phyloP scores from a whole-genome alignment of 305 asterid species.

The Rubia tinctorum region DNA sequence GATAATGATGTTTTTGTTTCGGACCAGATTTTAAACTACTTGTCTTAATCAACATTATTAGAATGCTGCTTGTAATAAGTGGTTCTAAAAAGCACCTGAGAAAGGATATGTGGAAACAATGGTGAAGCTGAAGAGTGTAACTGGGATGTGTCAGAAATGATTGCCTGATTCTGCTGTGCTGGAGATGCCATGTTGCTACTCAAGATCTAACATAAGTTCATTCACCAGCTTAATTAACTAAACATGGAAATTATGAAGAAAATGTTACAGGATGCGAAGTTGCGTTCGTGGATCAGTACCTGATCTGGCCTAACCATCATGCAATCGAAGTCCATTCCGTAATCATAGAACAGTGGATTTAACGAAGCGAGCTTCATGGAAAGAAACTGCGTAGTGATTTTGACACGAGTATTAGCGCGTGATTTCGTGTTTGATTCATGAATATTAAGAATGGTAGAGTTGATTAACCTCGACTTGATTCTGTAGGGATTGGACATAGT shows the following conservation, averaged over 20 bases:
- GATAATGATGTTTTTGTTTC: conserved; percentile 33
- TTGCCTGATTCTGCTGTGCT: conserved; percentile 27
- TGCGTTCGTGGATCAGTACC: conserved; percentile 27
- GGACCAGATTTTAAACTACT: neutral
- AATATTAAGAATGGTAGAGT: neutral
- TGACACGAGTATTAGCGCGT: neutral
- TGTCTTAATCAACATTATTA: neutral
- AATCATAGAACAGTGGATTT: conserved; percentile 63
- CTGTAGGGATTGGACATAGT: conserved; percentile 35
- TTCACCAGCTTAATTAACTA: neutral
- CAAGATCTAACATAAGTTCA: conserved; percentile 34
- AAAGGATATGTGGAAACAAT: conserved; percentile 33
- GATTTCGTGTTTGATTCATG: neutral
- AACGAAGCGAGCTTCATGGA: conserved; percentile 81
- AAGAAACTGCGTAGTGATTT: conserved; percentile 37
- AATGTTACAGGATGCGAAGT: no score
- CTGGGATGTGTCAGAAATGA: conserved; percentile 25
- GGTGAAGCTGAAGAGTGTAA: conserved; percentile 42
- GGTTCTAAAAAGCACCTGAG: conserved; percentile 30
- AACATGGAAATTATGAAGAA: no score
- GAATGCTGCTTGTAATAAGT: neutral
- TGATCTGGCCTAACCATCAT: conserved; percentile 58
- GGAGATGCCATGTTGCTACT: conserved; percentile 39
- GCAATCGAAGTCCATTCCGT: conserved; percentile 63
- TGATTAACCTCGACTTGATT: conserved; percentile 70